Evolutionary conservation across 192 early-diverging fungal species (phyloP), one percentile per base, ranked within the genome.

Genomic region (Fimicolochytrium jonesii): DNA sequence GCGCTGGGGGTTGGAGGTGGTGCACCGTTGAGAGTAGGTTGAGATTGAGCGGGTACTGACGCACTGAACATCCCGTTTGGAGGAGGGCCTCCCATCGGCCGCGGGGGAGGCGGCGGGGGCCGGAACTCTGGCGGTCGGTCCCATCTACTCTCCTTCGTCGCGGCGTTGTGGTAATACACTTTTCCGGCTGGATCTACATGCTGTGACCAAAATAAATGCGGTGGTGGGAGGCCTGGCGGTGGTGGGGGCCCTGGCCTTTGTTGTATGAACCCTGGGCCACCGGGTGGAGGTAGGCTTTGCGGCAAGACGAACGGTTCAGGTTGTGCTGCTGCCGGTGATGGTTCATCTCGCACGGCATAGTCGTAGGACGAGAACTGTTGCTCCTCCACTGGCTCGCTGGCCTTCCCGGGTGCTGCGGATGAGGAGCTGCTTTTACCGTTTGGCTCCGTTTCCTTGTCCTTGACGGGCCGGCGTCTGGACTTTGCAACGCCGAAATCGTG

Each of bases 101-200:
- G 32, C 6, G 42, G 13, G 13, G 64, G 55, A 22, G 57, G 55
- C 5, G 66, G 73, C 23, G 62, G 64, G 2, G 34, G 39, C 11
- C 25, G 57, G 23, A 17, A 58, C 46, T 69, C 66, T 23, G 55
- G 54, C 0, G 74, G 70, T 59, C 59, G 54, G 39, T 45, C 74
- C 91, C 91, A 92, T n/a, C 80, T 75, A 56, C 82, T 88, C 62
- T 84, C 69, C 33, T 80, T 81, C 6, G 88, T 88, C 9, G 29
- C 59, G 0, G 84, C 57, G 63, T 92, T 90, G 69, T 88, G 89
- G 58, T 77, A 91, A 64, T 90, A 92, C n/a, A 79, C 33, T 42
- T 73, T 72, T 2, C 88, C 88, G 22, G 75, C 75, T 0, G 86
- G 82, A 11, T 80, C 39, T 9, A 50, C 43, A 45, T 75, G 68